Evolutionary conservation across 2,329 filamentous ascomycete genomes (phyloP).

Genomic region (Ceratocystis eucalypticola): DNA sequence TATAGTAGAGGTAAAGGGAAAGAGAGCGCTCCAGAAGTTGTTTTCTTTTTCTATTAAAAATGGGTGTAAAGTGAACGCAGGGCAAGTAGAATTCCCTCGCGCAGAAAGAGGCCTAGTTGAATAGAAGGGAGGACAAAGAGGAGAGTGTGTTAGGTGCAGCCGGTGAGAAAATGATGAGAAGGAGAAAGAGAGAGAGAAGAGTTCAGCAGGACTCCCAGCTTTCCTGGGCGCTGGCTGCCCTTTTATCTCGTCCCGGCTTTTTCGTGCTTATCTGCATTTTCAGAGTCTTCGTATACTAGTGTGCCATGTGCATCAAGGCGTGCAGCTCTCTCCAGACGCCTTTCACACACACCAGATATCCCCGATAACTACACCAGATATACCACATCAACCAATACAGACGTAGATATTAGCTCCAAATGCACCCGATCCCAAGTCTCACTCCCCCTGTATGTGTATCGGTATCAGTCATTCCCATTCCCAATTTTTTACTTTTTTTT

Average conservation of each 20-base stretch:
- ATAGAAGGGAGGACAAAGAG: neutral
- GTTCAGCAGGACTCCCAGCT: neutral
- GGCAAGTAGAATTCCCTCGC: too few relatives aligned
- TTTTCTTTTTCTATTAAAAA: too few relatives aligned
- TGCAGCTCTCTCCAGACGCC: neutral
- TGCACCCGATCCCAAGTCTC: neutral
- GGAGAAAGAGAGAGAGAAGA: slow-evolving; percentile 7
- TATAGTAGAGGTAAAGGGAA: neutral
- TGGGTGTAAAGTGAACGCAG: too few relatives aligned
- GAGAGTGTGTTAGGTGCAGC: neutral
- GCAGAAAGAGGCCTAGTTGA: neutral
- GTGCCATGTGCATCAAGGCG: neutral
- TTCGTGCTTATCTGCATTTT: neutral
- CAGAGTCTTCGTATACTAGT: neutral
- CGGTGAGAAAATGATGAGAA: neutral
- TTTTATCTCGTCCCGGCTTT: neutral
- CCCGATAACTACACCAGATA: neutral
- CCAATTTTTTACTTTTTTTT: neutral
- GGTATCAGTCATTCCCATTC: neutral
- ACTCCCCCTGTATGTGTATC: slow-evolving; percentile 3
- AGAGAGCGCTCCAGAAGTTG: neutral
- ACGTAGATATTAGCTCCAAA: neutral
- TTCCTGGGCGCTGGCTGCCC: neutral
- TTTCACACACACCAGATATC: neutral
- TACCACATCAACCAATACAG: neutral